Base-by-base conservation (phyloP, 2,329 filamentous ascomycete species). In the Raffaelea deltoideospora region DNA sequence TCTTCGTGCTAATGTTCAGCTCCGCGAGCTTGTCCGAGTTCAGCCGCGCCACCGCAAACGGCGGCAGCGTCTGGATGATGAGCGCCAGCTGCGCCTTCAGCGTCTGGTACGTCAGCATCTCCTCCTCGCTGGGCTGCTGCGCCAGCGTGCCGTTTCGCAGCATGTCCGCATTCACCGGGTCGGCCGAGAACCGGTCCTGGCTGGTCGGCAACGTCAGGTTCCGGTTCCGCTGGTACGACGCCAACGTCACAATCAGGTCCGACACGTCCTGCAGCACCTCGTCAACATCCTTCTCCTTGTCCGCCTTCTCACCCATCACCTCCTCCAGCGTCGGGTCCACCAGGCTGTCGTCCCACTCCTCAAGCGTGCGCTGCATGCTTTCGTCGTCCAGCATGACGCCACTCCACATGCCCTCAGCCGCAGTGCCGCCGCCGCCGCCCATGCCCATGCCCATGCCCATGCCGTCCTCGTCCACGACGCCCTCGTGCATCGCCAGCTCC, bases 1-100 rank as follows among this genome's bases (percentile, higher is more conserved):
- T 69, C 51, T 76, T 84, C 32, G 76, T 83, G 58, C 79, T 88
- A 51, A 93, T 79, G 43, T 83, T 78, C 33, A 94, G 63, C 40
- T 86, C 81, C 22, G 78, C 79, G n/a, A 93, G 60, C 53, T 86
- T 81, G 51, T 92, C 80, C 10, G 85, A 85, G 48, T 92, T 79
- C 42, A 94, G 63, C 49, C 90, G 88, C 6, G 86, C 78, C 19
- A 94, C 80, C 1, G 81, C 82, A 51, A 85, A 90, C 1, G 86
- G 86, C 2, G 86, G 86, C 10, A 94, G 60, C 28, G 70, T 74
- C 45, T 79, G 69, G 41, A 93, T 70, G 43, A 93, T 73, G 22
- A 86, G 61, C 0, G 73, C 64, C 17, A 94, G 62, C 50, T 87
- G 83, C 4, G 76, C 70, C 51, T 80, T 85, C 36, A 94, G 65